A percentile compares a stretch with the other conserved stretches of the same genome.
Conservation (phyloP, 208 protist genomes). For the Crithidia sp. region DNA sequence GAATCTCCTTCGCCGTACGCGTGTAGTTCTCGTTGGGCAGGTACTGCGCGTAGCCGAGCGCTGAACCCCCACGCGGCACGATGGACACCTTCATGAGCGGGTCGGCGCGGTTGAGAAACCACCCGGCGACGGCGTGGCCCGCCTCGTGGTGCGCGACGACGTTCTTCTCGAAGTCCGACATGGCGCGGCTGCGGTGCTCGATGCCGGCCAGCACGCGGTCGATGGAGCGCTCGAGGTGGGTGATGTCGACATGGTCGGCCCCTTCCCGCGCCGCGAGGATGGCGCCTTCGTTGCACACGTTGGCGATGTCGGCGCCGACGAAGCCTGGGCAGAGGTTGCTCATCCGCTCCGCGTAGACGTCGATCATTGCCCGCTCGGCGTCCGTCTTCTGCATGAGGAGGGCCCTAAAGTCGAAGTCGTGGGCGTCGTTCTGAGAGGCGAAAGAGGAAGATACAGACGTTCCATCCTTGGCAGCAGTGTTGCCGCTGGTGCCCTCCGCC, state of each 20-base stretch:
- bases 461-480: not conserved
- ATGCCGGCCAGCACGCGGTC: slow-evolving; percentile 96
- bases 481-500: not conserved
- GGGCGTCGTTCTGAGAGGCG: not conserved
- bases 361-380: slow-evolving; percentile 68
- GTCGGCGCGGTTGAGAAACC: slow-evolving; percentile 97
- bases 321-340: slow-evolving; percentile 84
- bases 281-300: slow-evolving; percentile 97
- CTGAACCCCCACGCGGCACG: slow-evolving; percentile 94
- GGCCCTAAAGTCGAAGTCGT: slow-evolving; percentile 57
- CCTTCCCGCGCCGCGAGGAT: slow-evolving; percentile 90
- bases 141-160: slow-evolving; percentile 98
- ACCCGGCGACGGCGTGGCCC: slow-evolving; percentile 96
- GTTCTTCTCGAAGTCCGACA: slow-evolving; percentile 91
- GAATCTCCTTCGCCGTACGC: slow-evolving; percentile 92
- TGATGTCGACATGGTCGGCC: slow-evolving; percentile 63
- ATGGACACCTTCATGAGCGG: slow-evolving; percentile 99
- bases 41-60: slow-evolving; percentile 98
- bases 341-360: slow-evolving; percentile 75
- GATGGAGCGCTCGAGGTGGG: slow-evolving; percentile 94
- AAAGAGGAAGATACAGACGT: not conserved
- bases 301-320: slow-evolving; percentile 96
- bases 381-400: slow-evolving; percentile 59
- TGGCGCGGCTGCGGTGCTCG: slow-evolving; percentile 90
- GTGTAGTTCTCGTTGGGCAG: slow-evolving; percentile 95